Percentiles rank a stretch among this genome's conserved stretches.
These are phyloP conservation scores for Tilletiopsis washingtonensis DNA, from an alignment of 1,284 basidiomycete species.

Conservation along the genomic window DNA sequence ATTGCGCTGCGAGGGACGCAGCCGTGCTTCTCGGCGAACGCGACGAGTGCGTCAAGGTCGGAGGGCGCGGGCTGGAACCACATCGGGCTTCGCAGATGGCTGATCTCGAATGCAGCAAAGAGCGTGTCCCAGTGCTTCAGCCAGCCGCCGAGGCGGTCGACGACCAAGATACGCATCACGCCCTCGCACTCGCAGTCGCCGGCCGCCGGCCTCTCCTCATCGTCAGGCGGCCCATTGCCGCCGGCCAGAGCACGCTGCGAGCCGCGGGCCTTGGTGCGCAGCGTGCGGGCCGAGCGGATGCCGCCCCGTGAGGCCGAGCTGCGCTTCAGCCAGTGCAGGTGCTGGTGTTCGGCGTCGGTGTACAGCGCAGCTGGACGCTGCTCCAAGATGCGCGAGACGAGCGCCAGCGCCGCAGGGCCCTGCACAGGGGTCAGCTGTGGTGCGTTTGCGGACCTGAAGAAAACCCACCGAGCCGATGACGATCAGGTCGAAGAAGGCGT, in stretches of 20 bases:
- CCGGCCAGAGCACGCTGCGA: not conserved
- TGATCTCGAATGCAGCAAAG: constrained; percentile 27
- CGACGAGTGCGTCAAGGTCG: constrained; percentile 45
- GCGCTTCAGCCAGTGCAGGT: constrained; percentile 33
- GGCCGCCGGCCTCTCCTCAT: not conserved
- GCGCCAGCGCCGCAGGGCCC: constrained; percentile 28
- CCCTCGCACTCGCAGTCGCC: constrained; percentile 14
- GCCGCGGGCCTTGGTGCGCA: not conserved
- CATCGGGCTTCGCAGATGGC: constrained; percentile 47
- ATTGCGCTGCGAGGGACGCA: no score
- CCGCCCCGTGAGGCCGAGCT: not conserved
- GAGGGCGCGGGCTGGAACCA: constrained; percentile 48
- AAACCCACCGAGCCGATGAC: constrained; percentile 30
- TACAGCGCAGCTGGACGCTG: constrained; percentile 35
- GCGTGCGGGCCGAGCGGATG: not conserved
- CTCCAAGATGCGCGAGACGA: constrained; percentile 33
- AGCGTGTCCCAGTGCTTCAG: constrained; percentile 26
- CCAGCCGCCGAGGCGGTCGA: constrained; percentile 36
- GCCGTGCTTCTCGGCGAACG: constrained; percentile 24
- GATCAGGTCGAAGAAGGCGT: constrained; percentile 28
- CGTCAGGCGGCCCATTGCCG: not conserved
- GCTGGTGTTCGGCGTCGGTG: constrained; percentile 40
- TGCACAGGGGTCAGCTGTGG: not conserved
- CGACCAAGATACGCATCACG: constrained; percentile 27
- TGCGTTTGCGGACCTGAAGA: no score